Percentiles rank a stretch among this genome's conserved stretches.
Evolutionary conservation across 352 stramenopile genomes (phyloP).

Genomic region (Phytophthora cactorum): DNA sequence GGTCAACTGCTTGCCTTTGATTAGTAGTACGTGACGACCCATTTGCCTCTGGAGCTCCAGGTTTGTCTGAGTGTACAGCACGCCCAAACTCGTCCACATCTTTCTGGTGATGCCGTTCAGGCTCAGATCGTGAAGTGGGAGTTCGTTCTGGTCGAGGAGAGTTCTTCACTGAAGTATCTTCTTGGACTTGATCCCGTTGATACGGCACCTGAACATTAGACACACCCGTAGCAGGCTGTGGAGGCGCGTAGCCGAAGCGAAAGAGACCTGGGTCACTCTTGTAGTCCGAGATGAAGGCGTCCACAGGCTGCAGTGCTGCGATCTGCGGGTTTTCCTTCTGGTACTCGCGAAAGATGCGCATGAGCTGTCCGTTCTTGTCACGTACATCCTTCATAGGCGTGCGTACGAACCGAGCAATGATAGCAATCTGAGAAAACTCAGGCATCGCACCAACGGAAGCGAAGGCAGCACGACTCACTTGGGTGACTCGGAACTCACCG

Average conservation of each 20-base stretch:
- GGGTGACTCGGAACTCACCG: conserved; percentile 65
- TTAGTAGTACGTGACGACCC: conserved; percentile 5
- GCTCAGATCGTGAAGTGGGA: conserved; percentile 11
- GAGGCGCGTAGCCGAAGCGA: conserved; percentile 74
- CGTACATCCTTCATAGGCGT: conserved; percentile 65
- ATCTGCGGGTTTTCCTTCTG: conserved; percentile 76
- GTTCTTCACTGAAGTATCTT: conserved; percentile 20
- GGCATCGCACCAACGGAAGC: conserved; percentile 68
- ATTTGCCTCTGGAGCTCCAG: conserved; percentile 14
- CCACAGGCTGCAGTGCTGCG: conserved; percentile 51
- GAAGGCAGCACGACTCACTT: conserved; percentile 79
- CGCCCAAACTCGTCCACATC: conserved; percentile 70
- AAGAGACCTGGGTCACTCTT: conserved; percentile 61
- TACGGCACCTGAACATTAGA: conserved; percentile 59
- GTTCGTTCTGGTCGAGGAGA: conserved; percentile 24
- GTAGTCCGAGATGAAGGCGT: conserved; percentile 51
- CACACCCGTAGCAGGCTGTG: conserved; percentile 59
- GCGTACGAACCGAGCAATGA: conserved; percentile 73
- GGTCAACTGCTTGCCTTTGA: conserved; percentile 27
- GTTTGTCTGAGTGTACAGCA: conserved; percentile 27
- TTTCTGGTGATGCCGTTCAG: conserved; percentile 23
- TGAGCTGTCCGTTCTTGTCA: conserved; percentile 83
- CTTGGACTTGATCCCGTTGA: conserved; percentile 41
- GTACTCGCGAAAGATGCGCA: conserved; percentile 78
- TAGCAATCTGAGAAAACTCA: conserved; percentile 77